Evolutionary conservation across 2,329 filamentous ascomycete species (phyloP).

Genomic region (Venturia oleaginea): DNA sequence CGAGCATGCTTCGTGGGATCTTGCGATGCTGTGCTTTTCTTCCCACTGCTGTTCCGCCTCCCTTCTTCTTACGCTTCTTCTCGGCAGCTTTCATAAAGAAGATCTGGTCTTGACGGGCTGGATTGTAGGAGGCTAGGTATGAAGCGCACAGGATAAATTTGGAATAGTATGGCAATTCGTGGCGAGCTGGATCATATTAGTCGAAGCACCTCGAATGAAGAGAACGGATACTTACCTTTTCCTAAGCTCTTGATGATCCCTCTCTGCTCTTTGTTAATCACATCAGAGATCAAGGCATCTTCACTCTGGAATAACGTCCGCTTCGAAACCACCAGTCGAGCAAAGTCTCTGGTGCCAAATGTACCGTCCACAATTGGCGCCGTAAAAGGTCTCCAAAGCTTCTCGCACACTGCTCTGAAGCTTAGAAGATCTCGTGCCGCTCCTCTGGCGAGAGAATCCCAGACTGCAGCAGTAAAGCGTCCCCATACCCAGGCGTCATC

Average conservation of each 20-base stretch:
- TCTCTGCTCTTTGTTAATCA: background rate
- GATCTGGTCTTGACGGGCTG: conserved; percentile 59
- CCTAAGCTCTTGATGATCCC: background rate
- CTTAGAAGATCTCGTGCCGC: conserved; percentile 70
- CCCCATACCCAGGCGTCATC: conserved; percentile 64
- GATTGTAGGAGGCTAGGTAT: conserved; percentile 75
- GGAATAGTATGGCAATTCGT: conserved; percentile 59
- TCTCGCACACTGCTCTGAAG: conserved; percentile 59
- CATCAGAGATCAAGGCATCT: conserved; percentile 54
- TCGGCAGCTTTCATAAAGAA: conserved; percentile 66
- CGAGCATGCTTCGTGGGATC: conserved; percentile 67
- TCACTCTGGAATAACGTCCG: conserved; percentile 65
- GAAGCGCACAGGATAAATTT: conserved; percentile 66
- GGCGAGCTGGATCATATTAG: conserved; percentile 17
- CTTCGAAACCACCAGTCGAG: conserved; percentile 66
- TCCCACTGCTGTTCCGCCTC: conserved; percentile 40
- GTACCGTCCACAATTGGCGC: conserved; percentile 67
- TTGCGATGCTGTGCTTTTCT: conserved; percentile 33
- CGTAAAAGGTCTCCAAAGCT: conserved; percentile 80
- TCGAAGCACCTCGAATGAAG: conserved; percentile 14
- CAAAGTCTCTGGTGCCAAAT: conserved; percentile 70
- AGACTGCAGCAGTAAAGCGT: conserved; percentile 73
- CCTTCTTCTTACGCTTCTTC: conserved; percentile 38
- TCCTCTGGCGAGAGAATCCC: conserved; percentile 75
- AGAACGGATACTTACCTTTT: conserved; percentile 10